Evolutionary conservation across 805 yeast genomes (phyloP).

Genomic region (Starmerella davenportii): DNA sequence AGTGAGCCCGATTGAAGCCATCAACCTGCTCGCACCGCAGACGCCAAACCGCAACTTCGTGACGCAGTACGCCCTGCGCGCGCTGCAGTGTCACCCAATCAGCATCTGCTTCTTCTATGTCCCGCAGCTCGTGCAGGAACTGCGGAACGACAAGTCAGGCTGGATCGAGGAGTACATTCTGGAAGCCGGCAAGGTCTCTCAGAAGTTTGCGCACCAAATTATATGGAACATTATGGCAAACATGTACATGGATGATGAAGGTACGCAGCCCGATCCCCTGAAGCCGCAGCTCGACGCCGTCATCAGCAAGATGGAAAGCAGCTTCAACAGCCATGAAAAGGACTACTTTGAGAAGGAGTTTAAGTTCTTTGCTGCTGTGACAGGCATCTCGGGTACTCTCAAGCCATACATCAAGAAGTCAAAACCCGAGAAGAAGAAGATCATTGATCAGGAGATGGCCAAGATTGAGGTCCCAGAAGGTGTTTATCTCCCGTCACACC

Average conservation of each 20-base stretch:
- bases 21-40: slow-evolving; percentile 63
- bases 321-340: slow-evolving; percentile 44
- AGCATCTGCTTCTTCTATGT: slow-evolving; percentile 86
- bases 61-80: slow-evolving; percentile 76
- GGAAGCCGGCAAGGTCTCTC: slow-evolving; percentile 82
- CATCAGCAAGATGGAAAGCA: slow-evolving; percentile 40
- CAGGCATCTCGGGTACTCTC: slow-evolving; percentile 82
- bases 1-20: slow-evolving; percentile 66
- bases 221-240: slow-evolving; percentile 97
- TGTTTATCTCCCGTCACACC: slow-evolving; percentile 88
- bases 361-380: slow-evolving; percentile 74
- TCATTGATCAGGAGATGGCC: slow-evolving; percentile 91
- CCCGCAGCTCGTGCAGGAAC: slow-evolving; percentile 89
- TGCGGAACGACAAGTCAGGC: slow-evolving; percentile 64
- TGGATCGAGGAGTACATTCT: slow-evolving; percentile 75
- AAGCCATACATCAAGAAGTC: slow-evolving; percentile 87
- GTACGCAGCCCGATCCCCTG: slow-evolving; percentile 55
- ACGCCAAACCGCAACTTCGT: slow-evolving; percentile 46
- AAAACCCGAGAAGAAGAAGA: slow-evolving; percentile 87
- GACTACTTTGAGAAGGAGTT: slow-evolving; percentile 68
- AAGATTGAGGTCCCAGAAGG: slow-evolving; percentile 54
- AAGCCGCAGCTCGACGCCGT: slow-evolving; percentile 71
- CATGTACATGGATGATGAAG: slow-evolving; percentile 76
- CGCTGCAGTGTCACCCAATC: slow-evolving; percentile 73
- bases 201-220: slow-evolving; percentile 88